These are phyloP conservation scores for Amphibolis antarctica DNA, from an alignment of 106 monocot genomes.

Conservation along the genomic window DNA sequence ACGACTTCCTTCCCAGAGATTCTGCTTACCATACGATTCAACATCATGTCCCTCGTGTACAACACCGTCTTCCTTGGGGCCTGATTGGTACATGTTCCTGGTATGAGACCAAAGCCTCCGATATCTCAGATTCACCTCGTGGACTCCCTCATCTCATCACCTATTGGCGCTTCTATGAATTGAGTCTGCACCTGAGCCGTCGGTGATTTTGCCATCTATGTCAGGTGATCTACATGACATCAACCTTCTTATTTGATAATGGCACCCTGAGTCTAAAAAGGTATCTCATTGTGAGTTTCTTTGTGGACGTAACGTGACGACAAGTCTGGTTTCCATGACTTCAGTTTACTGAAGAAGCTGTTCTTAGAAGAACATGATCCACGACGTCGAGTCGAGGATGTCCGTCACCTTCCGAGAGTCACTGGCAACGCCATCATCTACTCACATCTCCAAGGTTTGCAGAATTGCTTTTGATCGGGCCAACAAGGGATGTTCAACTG, in stretches of 20 bases:
- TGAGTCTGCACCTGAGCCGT: conserved; percentile 64
- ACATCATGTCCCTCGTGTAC: conserved; percentile 70
- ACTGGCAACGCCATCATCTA: too few species aligned
- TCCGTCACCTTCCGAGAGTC: too few species aligned
- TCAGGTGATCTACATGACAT: conserved; percentile 34
- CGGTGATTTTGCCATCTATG: conserved; percentile 71
- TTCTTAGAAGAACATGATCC: conserved; percentile 13
- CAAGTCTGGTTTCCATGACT: conserved; percentile 54
- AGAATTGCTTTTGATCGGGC: too few species aligned
- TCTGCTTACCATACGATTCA: conserved; percentile 73
- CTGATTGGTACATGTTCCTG: conserved; percentile 95
- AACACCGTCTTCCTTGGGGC: conserved; percentile 67
- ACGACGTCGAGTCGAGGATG: too few species aligned
- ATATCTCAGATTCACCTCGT: too few species aligned
- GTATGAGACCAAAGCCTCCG: conserved; percentile 14
- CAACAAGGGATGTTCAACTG: too few species aligned
- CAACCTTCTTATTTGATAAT: too few species aligned
- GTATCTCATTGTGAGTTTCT: too few species aligned
- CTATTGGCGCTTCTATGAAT: background rate
- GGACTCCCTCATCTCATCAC: too few species aligned
- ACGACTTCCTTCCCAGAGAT: conserved; percentile 73
- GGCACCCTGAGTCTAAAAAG: too few species aligned
- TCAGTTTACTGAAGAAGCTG: conserved; percentile 53
- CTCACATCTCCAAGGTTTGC: too few species aligned
- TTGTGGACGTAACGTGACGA: conserved; percentile 37